These are phyloP conservation scores for Xylariaceae sp. DNA, from an alignment of 2,329 filamentous ascomycete genomes.

Conservation along the genomic window DNA sequence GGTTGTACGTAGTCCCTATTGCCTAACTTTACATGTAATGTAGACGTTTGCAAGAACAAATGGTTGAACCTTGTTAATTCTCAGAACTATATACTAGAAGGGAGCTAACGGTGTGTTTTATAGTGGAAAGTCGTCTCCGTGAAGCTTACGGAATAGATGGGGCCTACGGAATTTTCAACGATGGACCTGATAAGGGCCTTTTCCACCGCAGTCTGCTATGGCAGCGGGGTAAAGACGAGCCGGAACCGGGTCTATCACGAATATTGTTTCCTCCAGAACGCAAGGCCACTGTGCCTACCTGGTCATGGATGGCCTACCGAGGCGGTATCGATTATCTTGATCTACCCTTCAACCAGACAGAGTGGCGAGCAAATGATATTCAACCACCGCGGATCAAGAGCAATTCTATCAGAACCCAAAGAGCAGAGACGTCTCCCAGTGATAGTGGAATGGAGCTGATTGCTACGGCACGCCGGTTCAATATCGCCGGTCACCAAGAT, in stretches of 20 bases:
- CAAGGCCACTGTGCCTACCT: slow-evolving; percentile 6
- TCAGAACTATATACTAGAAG: no score
- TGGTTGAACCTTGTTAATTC: neutral
- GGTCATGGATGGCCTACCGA: slow-evolving; percentile 26
- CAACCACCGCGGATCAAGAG: slow-evolving; percentile 1
- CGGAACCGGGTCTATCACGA: neutral
- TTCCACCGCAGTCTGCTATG: slow-evolving; percentile 24
- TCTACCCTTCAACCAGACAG: slow-evolving; percentile 10
- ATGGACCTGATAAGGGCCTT: slow-evolving; percentile 9
- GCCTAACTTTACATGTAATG: neutral
- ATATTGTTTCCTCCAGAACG: slow-evolving; percentile 13
- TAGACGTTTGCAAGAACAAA: no score
- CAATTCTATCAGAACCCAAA: no score
- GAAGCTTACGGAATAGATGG: slow-evolving; percentile 11
- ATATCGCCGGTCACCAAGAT: neutral
- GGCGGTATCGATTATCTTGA: slow-evolving; percentile 25
- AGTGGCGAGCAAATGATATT: slow-evolving; percentile 18
- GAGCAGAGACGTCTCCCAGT: neutral
- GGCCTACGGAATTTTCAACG: slow-evolving; percentile 24
- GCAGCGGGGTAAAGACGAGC: slow-evolving; percentile 9
- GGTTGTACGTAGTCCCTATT: slow-evolving; percentile 4
- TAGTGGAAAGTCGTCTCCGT: slow-evolving; percentile 20
- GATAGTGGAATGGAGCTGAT: neutral
- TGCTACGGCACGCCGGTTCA: slow-evolving; percentile 1
- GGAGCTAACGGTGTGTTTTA: no score